A percentile compares a stretch with the other conserved stretches of the same genome.
These are phyloP conservation scores for Tuber borchii DNA, from an alignment of 495 filamentous ascomycete species.

Conservation along the genomic window DNA sequence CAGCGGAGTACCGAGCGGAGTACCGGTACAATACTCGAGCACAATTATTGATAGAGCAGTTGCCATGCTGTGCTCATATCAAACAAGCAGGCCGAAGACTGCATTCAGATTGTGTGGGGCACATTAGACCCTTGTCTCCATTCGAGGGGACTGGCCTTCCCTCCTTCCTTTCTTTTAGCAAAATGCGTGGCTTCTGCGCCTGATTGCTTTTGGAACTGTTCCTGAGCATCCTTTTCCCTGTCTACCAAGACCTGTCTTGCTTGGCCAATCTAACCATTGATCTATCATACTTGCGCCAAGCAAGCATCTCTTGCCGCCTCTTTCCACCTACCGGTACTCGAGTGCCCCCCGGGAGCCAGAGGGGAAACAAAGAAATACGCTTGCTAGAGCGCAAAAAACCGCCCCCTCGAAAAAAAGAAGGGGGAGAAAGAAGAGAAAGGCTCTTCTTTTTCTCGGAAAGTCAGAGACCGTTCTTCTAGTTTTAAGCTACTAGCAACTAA, in stretches of 20 bases:
- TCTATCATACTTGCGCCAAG: neutral
- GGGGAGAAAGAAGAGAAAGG: neutral
- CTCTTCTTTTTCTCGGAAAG: neutral
- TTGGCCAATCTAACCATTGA: neutral
- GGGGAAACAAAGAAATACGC: no score
- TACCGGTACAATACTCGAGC: no score
- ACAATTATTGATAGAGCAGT: no score
- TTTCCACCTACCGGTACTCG: no score
- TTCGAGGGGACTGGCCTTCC: no score
- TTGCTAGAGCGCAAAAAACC: no score
- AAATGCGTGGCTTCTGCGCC: constrained; percentile 23
- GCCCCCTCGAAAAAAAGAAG: neutral
- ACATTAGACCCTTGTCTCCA: no score
- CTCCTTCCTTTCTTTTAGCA: constrained; percentile 5
- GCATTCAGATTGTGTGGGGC: no score
- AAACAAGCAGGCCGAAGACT: no score
- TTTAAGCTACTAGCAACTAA: neutral
- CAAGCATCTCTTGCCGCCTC: neutral
- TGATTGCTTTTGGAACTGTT: constrained; percentile 27
- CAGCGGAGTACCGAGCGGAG: no score
- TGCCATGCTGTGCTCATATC: no score
- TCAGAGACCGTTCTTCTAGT: neutral
- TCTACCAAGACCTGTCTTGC: constrained; percentile 8
- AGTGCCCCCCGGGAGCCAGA: no score
- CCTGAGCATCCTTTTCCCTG: constrained; percentile 32